Conservation (phyloP, 257 asterid genomes). For the Asclepias syriaca region DNA sequence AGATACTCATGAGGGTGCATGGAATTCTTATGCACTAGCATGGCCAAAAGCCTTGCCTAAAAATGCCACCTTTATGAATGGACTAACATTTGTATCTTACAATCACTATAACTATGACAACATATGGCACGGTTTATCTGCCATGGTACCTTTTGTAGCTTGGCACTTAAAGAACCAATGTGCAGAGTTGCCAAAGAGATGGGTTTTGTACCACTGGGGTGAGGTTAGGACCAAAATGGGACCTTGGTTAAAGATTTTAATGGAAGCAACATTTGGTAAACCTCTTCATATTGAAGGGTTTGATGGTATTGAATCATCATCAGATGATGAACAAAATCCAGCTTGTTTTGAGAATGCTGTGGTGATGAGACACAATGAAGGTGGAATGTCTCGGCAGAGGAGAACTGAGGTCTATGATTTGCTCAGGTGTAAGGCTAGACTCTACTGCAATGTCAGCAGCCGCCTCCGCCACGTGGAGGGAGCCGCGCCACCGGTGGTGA, state of each 20-base stretch:
- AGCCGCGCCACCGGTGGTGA: constrained; percentile 22
- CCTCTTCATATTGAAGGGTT: constrained; percentile 32
- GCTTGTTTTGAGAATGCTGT: constrained; percentile 49
- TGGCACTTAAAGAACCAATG: constrained; percentile 58
- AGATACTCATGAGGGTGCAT: constrained; percentile 57
- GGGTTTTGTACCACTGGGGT: constrained; percentile 73
- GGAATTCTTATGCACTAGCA: constrained; percentile 67
- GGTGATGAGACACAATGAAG: constrained; percentile 76
- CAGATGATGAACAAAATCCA: constrained; percentile 11
- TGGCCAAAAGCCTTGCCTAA: constrained; percentile 55
- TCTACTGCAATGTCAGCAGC: constrained; percentile 36
- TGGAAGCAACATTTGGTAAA: constrained; percentile 45
- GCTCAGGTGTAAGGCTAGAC: constrained; percentile 58
- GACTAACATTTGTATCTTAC: constrained; percentile 53
- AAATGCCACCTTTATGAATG: constrained; percentile 40
- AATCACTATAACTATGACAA: constrained; percentile 60
- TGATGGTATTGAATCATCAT: background rate
- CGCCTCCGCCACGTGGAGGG: background rate
- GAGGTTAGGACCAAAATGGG: constrained; percentile 53
- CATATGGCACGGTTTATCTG: constrained; percentile 74
- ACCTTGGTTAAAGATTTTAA: constrained; percentile 47
- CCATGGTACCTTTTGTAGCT: constrained; percentile 55
- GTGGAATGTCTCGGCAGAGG: constrained; percentile 56
- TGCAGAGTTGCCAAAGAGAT: constrained; percentile 28
- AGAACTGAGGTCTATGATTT: constrained; percentile 52